Conservation (phyloP, 345 rosid species). For the Populus simonii region DNA sequence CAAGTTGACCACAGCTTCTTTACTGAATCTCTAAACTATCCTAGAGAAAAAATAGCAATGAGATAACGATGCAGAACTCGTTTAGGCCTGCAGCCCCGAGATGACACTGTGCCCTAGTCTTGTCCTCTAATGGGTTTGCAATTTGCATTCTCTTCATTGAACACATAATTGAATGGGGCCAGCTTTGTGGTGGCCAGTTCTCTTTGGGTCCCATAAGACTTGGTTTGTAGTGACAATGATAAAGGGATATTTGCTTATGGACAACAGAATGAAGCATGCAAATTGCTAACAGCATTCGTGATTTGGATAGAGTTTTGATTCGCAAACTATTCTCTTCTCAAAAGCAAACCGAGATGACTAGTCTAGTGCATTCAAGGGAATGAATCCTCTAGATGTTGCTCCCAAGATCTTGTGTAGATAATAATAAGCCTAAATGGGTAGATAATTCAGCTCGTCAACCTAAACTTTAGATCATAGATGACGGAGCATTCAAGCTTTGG, state of each 20-base stretch:
- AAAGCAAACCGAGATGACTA: background rate
- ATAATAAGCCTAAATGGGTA: background rate
- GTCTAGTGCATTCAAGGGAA: background rate
- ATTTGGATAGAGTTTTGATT: background rate
- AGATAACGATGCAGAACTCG: background rate
- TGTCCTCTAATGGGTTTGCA: too few species aligned
- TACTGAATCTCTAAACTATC: too few species aligned
- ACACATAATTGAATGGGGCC: too few species aligned
- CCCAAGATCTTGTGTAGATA: too few species aligned
- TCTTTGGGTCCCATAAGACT: too few species aligned
- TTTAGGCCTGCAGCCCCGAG: background rate
- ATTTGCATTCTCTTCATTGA: too few species aligned
- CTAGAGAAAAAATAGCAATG: background rate
- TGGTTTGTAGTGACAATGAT: too few species aligned
- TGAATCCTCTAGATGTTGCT: too few species aligned
- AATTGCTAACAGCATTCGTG: too few species aligned
- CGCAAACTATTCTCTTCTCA: background rate
- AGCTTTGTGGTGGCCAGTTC: too few species aligned
- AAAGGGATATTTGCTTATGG: too few species aligned
- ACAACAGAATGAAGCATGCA: too few species aligned
- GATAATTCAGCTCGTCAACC: background rate
- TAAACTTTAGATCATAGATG: background rate
- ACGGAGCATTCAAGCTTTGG: background rate
- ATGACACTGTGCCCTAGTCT: background rate
- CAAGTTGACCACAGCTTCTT: background rate